Percentiles rank a stretch among this genome's conserved stretches.
These are phyloP conservation scores for Ogataea hybrid DNA, from an alignment of 1,139 yeast species.

Conservation along the genomic window DNA sequence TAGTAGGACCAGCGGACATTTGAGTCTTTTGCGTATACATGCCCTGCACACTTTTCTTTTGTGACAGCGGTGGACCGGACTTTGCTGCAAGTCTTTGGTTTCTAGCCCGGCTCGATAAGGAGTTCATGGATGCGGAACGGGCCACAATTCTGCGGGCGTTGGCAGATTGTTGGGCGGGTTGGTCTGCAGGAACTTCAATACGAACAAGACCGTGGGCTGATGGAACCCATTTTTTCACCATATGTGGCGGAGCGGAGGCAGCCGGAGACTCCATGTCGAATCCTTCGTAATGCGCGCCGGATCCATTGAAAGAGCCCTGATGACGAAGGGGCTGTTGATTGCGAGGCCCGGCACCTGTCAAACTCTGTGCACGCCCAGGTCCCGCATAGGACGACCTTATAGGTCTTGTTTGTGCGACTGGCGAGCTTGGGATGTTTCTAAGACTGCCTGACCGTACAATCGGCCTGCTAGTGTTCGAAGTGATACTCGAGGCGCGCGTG, in stretches of 20 bases:
- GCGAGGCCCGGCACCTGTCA: conserved; percentile 11
- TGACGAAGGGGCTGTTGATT: conserved; percentile 10
- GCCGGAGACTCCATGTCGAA: conserved; percentile 8
- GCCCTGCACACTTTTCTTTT: conserved; percentile 22
- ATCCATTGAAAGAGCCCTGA: conserved; percentile 19
- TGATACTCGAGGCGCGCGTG: conserved; percentile 16
- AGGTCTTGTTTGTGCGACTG: conserved; percentile 13
- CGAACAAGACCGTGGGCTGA: conserved; percentile 46
- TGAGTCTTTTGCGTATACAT: conserved; percentile 18
- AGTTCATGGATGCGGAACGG: conserved; percentile 24
- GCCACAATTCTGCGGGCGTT: conserved; percentile 15
- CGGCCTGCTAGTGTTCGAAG: conserved; percentile 7
- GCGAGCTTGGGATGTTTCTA: conserved; percentile 16
- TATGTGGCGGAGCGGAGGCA: conserved; percentile 23
- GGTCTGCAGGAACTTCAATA: conserved; percentile 42
- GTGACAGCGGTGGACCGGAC: conserved; percentile 10
- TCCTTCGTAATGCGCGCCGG: conserved; percentile 9
- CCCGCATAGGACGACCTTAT: conserved; percentile 3
- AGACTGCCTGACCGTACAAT: conserved; percentile 20
- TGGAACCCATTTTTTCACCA: conserved; percentile 45
- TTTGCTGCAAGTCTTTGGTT: conserved; percentile 1
- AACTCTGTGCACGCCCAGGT: conserved; percentile 17
- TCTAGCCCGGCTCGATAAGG: conserved; percentile 17
- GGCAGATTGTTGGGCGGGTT: conserved; percentile 19
- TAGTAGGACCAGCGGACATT: conserved; percentile 17